Base-by-base conservation (phyloP, 805 yeast genomes). In the Cyberlindnera meyerae region DNA sequence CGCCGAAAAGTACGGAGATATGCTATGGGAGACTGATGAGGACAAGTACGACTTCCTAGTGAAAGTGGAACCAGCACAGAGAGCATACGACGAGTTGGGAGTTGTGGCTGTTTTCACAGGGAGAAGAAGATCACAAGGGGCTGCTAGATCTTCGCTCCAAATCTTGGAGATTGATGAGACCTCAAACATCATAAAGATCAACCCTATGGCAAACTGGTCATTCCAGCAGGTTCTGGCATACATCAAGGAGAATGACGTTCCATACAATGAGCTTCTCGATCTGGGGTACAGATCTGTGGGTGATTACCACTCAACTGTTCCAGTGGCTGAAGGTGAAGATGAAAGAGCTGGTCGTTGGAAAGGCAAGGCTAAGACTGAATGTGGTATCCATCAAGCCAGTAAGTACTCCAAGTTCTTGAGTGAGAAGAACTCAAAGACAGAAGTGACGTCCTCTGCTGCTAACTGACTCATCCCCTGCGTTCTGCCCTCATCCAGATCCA, bases 291-390 rank as follows among this genome's bases (percentile, higher is more conserved):
- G 87, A 53, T 85, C 96, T 1, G 75, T 90, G 12, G 97, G 97
- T 2, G 97, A 90, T 60, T 90, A 89, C 75, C 97, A 90, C 60
- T 85, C 95, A 1, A 90, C 97, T 0, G 77, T 63, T 21, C 97
- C 97, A 2, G 95, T 86, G 9, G 71, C 65, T 7, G 96, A 83
- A 30, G 96, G 94, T 8, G 97, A 87, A 56, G 97, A 90, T 55
- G 97, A 90, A 60, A 74, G 97, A 47, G 77, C 93, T n/a, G 97
- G 97, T 1, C 75, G 97, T 54, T 90, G 97, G 97, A 82, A 83
- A 66, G 97, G 96, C 2, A 74, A 82, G 57, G 71, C 77, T 9
- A 90, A 90, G 66, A 87, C 96, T 1, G 97, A 90, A 58, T 90
- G 97, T 63, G 97, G 97, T 3, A 88, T 90, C 36, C 97, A 90